Evolutionary conservation across 2,329 filamentous ascomycete species (phyloP).

Genomic region (Fusarium algeriense): DNA sequence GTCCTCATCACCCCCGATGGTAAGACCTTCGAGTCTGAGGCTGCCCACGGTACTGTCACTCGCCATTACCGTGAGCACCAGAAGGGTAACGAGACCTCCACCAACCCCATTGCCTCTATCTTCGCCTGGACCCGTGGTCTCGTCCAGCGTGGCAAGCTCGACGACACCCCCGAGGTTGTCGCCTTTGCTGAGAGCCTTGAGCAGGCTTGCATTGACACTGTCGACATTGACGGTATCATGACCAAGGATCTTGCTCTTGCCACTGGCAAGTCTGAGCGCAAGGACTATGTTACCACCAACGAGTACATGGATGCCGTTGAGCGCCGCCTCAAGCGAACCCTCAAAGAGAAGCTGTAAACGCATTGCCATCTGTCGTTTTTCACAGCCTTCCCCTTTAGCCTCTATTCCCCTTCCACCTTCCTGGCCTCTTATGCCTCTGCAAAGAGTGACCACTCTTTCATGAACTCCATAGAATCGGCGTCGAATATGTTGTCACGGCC

Average conservation of each 20-base stretch:
- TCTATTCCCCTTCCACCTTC: slow-evolving; percentile 24
- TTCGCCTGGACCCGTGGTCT: slow-evolving; percentile 99
- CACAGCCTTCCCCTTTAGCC: slow-evolving; percentile 10
- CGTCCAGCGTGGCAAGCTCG: slow-evolving; percentile 91
- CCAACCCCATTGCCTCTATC: slow-evolving; percentile 98
- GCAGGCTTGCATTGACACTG: slow-evolving; percentile 92
- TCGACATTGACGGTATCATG: slow-evolving; percentile 95
- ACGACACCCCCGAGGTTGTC: slow-evolving; percentile 91
- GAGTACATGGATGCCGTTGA: slow-evolving; percentile 96
- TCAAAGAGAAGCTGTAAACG: slow-evolving; percentile 80
- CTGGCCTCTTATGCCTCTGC: slow-evolving; percentile 25
- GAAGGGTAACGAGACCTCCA: slow-evolving; percentile 96
- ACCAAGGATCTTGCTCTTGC: slow-evolving; percentile 98
- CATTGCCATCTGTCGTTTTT: slow-evolving; percentile 13
- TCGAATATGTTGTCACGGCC: slow-evolving; percentile 28
- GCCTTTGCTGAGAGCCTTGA: slow-evolving; percentile 93
- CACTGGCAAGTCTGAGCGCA: slow-evolving; percentile 86
- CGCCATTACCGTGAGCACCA: slow-evolving; percentile 99
- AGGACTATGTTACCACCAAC: slow-evolving; percentile 89
- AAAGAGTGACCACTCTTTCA: slow-evolving; percentile 30
- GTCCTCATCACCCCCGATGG: slow-evolving; percentile 97
- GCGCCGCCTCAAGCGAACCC: slow-evolving; percentile 82
- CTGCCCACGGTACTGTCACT: slow-evolving; percentile 97
- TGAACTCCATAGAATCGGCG: slow-evolving; percentile 24
- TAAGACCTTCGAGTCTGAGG: slow-evolving; percentile 97